A percentile compares a stretch with the other conserved stretches of the same genome.
Evolutionary conservation across 176 grass and related monocot genomes (phyloP).

Genomic region (Cenchrus americanus): DNA sequence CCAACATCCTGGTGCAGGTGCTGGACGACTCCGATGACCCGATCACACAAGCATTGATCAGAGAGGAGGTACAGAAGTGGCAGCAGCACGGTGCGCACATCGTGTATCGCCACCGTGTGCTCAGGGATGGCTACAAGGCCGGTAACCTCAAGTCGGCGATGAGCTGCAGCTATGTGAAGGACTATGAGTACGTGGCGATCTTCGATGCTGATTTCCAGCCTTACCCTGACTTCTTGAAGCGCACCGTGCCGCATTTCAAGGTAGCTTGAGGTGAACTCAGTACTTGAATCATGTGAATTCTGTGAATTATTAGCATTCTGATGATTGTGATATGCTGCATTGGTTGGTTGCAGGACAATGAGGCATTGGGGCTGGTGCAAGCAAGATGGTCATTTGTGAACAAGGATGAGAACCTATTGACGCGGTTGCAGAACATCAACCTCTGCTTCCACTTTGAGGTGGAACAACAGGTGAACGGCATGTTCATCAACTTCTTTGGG

Average conservation of each 20-base stretch:
- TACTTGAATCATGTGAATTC: neutral
- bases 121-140: slow-evolving; percentile 86
- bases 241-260: slow-evolving; percentile 87
- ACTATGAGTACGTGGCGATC: slow-evolving; percentile 87
- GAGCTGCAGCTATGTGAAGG: slow-evolving; percentile 80
- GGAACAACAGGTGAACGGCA: slow-evolving; percentile 91
- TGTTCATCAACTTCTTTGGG: slow-evolving; percentile 91
- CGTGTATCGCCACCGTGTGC: slow-evolving; percentile 72
- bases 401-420: slow-evolving; percentile 92
- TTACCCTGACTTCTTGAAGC: slow-evolving; percentile 72
- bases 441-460: slow-evolving; percentile 98
- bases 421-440: slow-evolving; percentile 88
- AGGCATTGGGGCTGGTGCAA: slow-evolving; percentile 75
- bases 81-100: slow-evolving; percentile 58
- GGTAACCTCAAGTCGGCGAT: slow-evolving; percentile 91
- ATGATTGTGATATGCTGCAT: slow-evolving; percentile 6
- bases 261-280: slow-evolving; percentile 37
- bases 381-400: slow-evolving; percentile 94
- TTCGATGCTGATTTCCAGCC: slow-evolving; percentile 97
- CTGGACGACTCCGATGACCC: slow-evolving; percentile 86
- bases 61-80: slow-evolving; percentile 85
- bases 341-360: slow-evolving; percentile 63
- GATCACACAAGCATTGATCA: slow-evolving; percentile 64
- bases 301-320: neutral
- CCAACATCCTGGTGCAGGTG: slow-evolving; percentile 83